A percentile compares a stretch with the other conserved stretches of the same genome.
These are phyloP conservation scores for Mrakiaceae sp. DNA, from an alignment of 1,284 basidiomycete genomes.

Conservation along the genomic window DNA sequence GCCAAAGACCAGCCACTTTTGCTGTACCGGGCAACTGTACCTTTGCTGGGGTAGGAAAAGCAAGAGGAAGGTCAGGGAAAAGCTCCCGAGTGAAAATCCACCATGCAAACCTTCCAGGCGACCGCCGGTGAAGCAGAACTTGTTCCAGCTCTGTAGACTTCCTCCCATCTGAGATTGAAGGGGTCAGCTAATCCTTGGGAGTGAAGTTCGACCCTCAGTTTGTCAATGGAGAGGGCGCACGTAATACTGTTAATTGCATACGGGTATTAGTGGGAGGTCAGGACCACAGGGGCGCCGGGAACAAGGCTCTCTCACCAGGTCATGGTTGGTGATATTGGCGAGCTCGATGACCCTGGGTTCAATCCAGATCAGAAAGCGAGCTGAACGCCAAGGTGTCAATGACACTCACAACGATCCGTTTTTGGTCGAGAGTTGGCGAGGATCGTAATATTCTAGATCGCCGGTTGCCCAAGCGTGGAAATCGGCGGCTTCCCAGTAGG, in stretches of 20 bases:
- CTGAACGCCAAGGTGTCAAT: too few relatives aligned
- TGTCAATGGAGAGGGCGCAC: slow-evolving; percentile 25
- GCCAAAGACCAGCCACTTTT: slow-evolving; percentile 52
- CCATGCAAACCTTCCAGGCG: slow-evolving; percentile 38
- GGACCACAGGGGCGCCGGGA: slow-evolving; percentile 45
- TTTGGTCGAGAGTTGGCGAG: slow-evolving; percentile 58
- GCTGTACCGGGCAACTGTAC: slow-evolving; percentile 70
- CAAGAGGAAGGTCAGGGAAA: slow-evolving; percentile 59
- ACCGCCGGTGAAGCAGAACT: slow-evolving; percentile 89
- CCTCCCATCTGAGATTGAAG: not conserved
- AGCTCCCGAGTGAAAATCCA: too few relatives aligned
- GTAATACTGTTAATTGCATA: slow-evolving; percentile 61
- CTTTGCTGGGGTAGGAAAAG: slow-evolving; percentile 48
- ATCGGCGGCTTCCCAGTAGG: slow-evolving; percentile 36
- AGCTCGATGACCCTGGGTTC: not conserved
- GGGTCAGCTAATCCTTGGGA: slow-evolving; percentile 27
- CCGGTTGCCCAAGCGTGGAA: slow-evolving; percentile 30
- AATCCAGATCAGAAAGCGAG: not conserved
- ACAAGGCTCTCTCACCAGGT: not conserved
- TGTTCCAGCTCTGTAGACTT: slow-evolving; percentile 61
- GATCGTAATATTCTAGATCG: slow-evolving; percentile 68
- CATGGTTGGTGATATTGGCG: not conserved
- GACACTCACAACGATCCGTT: slow-evolving; percentile 39
- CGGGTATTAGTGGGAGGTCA: slow-evolving; percentile 55
- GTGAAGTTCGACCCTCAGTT: slow-evolving; percentile 39